A percentile compares a stretch with the other conserved stretches of the same genome.
Evolutionary conservation across 768 basidiomycete genomes (phyloP).

Genomic region (Kwoniella bestiolae): DNA sequence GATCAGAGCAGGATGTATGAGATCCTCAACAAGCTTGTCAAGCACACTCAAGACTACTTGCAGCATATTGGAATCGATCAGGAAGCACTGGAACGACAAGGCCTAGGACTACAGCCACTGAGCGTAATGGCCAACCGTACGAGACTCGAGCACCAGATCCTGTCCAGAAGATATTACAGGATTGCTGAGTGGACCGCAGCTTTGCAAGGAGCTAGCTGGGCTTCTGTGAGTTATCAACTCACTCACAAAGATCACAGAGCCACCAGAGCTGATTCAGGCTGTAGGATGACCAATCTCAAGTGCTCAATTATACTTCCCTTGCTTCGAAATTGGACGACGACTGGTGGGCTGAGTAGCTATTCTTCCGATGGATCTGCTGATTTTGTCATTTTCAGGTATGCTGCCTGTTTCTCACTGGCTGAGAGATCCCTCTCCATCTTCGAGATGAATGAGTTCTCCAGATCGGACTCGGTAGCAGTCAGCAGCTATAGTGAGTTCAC

Average conservation of each 20-base stretch:
- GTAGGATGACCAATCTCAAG: conserved; percentile 44
- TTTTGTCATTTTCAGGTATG: conserved; percentile 31
- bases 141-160: conserved; percentile 5
- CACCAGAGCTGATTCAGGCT: background rate
- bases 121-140: conserved; percentile 7
- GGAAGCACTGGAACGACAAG: conserved; percentile 32
- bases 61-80: conserved; percentile 22
- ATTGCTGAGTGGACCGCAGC: conserved; percentile 49
- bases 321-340: conserved; percentile 44
- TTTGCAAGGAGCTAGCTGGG: conserved; percentile 41
- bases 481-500: conserved; percentile 44
- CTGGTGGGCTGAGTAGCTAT: conserved; percentile 35
- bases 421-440: conserved; percentile 45
- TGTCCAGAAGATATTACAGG: conserved; percentile 46
- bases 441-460: conserved; percentile 35
- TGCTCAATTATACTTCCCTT: conserved; percentile 43
- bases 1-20: conserved; percentile 16
- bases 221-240: conserved; percentile 32
- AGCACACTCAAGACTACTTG: conserved; percentile 34
- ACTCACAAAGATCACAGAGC: too few species aligned
- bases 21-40: conserved; percentile 29
- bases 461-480: conserved; percentile 37
- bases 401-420: conserved; percentile 36
- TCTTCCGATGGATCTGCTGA: background rate
- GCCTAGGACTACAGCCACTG: conserved; percentile 35